Evolutionary conservation across 2,329 filamentous ascomycete genomes (phyloP), one percentile per base, ranked within the genome.

Genomic region (Seiridium unicorne): DNA sequence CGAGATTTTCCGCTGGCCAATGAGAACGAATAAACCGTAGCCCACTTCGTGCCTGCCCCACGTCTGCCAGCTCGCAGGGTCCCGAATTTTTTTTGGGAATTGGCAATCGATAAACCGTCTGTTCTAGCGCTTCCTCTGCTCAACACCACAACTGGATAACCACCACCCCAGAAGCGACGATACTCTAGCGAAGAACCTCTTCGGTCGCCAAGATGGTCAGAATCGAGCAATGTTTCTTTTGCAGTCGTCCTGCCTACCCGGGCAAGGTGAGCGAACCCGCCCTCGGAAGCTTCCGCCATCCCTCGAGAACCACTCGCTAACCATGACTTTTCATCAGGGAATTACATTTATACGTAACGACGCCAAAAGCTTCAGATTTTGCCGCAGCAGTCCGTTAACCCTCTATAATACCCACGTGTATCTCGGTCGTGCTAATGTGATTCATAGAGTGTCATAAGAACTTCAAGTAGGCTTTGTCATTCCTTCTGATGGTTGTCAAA

Each of bases 191-290:
- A 35, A 53, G 11, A 8, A 13, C 10, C 18, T 32, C 38, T 35
- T 55, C 18, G 51, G 36, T 55, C 38, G 35, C 38, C 35, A 55
- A n/a, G 13, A 55, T 55, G 51, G 44, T 57, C 62, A 82, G 81
- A 73, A 80, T 85, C 69, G 87, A 89, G 74, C 88, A 84, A 53
- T 91, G 88, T 74, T 88, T 89, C 72, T 90, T 91, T 74, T 91
- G 89, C 75, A 88, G 85, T 64, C 82, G 84, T 63, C 88, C 88
- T 55, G 81, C 82, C 66, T 88, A 88, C 73, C 85, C 85, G 38
- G 80, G 80, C 65, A 87, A 85, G 74, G 90, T 69, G 82, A 58
- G 47, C 18, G 18, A 26, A 26, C 18, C 18, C 18, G 18, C 18
- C 18, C 18, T 26, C 18, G 18, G 18, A 26, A 26, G 18, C 18